Percentiles rank a stretch among this genome's conserved stretches.
These are phyloP conservation scores for Citrullus amarus DNA, from an alignment of 306 rosid species.

Conservation along the genomic window DNA sequence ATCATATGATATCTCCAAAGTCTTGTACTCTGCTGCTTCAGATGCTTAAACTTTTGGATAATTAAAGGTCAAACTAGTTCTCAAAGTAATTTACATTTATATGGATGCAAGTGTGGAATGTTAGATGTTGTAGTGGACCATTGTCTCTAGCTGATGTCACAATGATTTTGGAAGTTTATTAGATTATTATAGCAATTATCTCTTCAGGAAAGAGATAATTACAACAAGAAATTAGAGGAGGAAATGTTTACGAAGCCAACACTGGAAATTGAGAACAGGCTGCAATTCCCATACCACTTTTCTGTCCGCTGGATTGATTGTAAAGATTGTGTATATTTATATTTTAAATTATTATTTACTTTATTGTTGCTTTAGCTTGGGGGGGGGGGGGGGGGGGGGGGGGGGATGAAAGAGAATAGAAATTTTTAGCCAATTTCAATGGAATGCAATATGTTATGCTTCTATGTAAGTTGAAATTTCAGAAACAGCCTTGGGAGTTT, in stretches of 20 bases:
- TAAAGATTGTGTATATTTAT: not conserved
- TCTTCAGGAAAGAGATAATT: not conserved
- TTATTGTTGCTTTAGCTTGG: not conserved
- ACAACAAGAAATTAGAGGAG: not conserved
- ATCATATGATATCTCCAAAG: not conserved
- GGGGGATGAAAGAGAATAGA: not conserved
- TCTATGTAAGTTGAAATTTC: not conserved
- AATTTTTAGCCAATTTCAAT: not conserved
- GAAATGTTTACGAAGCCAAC: not conserved
- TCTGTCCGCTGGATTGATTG: not conserved
- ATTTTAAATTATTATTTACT: not conserved
- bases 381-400: too few relatives aligned
- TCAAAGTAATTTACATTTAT: not conserved
- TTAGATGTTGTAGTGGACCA: not conserved
- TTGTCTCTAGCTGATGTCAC: not conserved
- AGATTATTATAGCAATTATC: not conserved
- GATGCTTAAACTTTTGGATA: not conserved
- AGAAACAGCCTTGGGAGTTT: constrained; percentile 1
- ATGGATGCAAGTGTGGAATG: not conserved
- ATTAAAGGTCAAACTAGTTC: not conserved
- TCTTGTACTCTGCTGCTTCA: not conserved
- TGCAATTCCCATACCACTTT: not conserved
- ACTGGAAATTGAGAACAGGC: not conserved
- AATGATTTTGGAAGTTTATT: not conserved
- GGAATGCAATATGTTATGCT: not conserved